Conservation (phyloP, 2,329 filamentous ascomycete genomes). For the Neurospora sp. region DNA sequence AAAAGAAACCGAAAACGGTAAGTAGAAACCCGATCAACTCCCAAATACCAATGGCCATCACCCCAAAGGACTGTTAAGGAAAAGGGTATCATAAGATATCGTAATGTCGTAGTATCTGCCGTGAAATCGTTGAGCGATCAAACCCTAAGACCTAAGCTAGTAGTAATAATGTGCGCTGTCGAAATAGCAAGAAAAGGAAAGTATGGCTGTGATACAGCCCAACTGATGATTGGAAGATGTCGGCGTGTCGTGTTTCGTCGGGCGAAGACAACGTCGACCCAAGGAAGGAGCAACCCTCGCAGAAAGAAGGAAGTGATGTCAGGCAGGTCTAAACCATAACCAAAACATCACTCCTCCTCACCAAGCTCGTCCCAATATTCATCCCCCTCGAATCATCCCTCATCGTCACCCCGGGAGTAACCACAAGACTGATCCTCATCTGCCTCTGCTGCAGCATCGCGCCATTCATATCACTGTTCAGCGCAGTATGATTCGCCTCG, state of each 20-base stretch:
- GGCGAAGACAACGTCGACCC: no score
- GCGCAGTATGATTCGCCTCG: slow-evolving; percentile 34
- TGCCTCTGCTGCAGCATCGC: slow-evolving; percentile 36
- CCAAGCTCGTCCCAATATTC: slow-evolving; percentile 33
- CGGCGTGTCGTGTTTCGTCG: no score
- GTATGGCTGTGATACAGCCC: no score
- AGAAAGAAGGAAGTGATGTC: no score
- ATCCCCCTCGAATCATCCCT: slow-evolving; percentile 37
- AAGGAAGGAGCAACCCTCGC: no score
- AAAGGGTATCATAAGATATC: not conserved
- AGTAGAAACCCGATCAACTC: not conserved
- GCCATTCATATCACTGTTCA: slow-evolving; percentile 35
- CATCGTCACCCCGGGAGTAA: slow-evolving; percentile 44
- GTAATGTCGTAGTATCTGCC: not conserved
- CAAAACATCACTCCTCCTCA: slow-evolving; percentile 37
- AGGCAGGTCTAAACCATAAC: slow-evolving; percentile 33
- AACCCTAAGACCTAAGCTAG: not conserved
- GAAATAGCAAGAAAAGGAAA: not conserved
- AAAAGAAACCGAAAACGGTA: not conserved
- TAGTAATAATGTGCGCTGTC: not conserved
- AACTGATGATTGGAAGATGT: no score
- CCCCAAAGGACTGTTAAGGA: not conserved
- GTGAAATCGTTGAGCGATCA: not conserved
- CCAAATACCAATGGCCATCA: not conserved
- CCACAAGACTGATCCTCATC: slow-evolving; percentile 41